A percentile compares a stretch with the other conserved stretches of the same genome.
phyloP scores from a whole-genome alignment of 306 rosid species.

The Alnus rubra region DNA sequence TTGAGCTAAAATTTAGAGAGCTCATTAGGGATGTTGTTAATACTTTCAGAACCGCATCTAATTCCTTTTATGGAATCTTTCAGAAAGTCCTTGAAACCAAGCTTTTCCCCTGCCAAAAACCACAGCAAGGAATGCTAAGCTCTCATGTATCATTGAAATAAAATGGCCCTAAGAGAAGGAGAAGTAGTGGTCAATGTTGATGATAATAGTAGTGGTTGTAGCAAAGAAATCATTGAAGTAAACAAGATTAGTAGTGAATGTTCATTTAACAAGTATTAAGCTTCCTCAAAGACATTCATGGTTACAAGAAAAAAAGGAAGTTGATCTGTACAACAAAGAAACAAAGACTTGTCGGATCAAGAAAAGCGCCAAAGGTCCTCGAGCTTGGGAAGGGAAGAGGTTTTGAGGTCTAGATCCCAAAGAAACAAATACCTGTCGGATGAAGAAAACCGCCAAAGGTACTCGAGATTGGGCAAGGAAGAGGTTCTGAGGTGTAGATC shows the following conservation, averaged over 20 bases:
- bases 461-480: neutral
- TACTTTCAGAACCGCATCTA: neutral
- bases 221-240: slow-evolving; percentile 4
- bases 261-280: neutral
- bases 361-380: neutral
- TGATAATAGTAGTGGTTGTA: neutral
- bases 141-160: slow-evolving; percentile 1
- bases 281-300: neutral
- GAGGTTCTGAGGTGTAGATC: slow-evolving; percentile 27
- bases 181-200: slow-evolving; percentile 23
- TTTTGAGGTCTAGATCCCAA: slow-evolving; percentile 23
- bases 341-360: slow-evolving; percentile 8
- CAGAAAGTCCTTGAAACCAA: neutral
- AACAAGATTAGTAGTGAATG: neutral
- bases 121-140: neutral
- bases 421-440: slow-evolving; percentile 16
- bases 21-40: neutral
- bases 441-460: neutral
- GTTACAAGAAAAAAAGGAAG: neutral
- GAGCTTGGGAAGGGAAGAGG: neutral
- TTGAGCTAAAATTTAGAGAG: neutral
- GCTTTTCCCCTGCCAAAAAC: neutral
- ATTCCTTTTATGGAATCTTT: neutral
- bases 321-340: slow-evolving; percentile 11
- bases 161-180: slow-evolving; percentile 33